Base-by-base conservation (phyloP, 768 basidiomycete species). In the Podaxis sp. region DNA sequence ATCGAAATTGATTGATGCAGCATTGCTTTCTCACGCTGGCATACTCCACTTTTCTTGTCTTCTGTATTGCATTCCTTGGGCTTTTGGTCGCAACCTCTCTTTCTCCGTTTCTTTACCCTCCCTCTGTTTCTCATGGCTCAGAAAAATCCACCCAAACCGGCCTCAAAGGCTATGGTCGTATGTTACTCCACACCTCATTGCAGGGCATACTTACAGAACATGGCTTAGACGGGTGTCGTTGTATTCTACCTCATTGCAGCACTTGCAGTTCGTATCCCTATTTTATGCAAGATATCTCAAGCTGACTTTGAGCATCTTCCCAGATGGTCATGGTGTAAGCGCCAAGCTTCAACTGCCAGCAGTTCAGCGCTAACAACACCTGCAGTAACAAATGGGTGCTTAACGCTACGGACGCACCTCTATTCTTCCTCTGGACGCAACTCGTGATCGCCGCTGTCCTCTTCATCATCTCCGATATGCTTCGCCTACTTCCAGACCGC, bases 241-340 rank as follows among this genome's bases (percentile, higher is more conserved):
- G 71, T 82, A 12, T 96, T 96, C 76, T 96, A 96, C 72, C 84
- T 96, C 60, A 84, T 94, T n/a, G 93, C 93, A 59, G 93, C 93
- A 24, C 76, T 95, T 62, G 83, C 90, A 71, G 93, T 95, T 75
- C 68, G 93, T 87, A 44, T 46, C 20, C 51, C 26, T 15, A n/a
- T 24, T 50, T 13, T 17, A 20, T 8, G 17, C 55, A 20, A 28
- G 17, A 33, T 56, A 6, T 50, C 38, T 28, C 33, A 60, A 26
- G 48, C 51, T 55, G 22, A 58, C 54, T 58, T 24, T 51, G 44
- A 46, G n/a, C 12, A 6, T 15, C 62, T 36, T 57, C 49, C 0
- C 71, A 94, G 92, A 94, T 95, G 93, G 89, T 95, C 67, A 89
- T 95, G 84, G 94, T 91, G 89, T 94, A 81, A 63, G 75, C 64